phyloP scores from a whole-genome alignment of 225 moss, liverwort and hornwort genomes.

The Sphagnum tenellum region DNA sequence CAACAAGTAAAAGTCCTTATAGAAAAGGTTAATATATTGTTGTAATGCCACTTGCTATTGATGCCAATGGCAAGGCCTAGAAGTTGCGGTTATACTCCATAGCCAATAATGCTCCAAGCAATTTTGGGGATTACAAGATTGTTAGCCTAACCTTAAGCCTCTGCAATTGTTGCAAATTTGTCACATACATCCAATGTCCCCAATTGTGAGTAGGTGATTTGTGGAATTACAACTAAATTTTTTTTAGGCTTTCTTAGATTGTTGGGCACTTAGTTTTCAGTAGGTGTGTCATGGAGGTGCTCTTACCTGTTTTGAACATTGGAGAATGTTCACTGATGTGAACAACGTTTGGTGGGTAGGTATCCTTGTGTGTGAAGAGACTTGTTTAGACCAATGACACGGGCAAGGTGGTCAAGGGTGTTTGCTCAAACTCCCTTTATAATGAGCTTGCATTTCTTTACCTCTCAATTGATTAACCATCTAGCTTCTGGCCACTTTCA shows the following conservation, averaged over 20 bases:
- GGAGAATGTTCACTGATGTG: background rate
- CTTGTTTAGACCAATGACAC: slow-evolving; percentile 55
- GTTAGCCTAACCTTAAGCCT: slow-evolving; percentile 8
- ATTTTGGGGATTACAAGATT: slow-evolving; percentile 58
- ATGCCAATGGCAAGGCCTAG: slow-evolving; percentile 46
- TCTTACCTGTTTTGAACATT: background rate
- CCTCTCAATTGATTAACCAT: too few relatives aligned
- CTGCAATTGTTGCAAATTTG: too few relatives aligned
- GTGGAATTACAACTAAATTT: too few relatives aligned
- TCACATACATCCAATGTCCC: too few relatives aligned
- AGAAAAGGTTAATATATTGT: slow-evolving; percentile 62
- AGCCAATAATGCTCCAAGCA: slow-evolving; percentile 58
- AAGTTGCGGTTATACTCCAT: slow-evolving; percentile 63
- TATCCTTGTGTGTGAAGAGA: slow-evolving; percentile 58
- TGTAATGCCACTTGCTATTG: slow-evolving; percentile 38
- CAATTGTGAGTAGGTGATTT: too few relatives aligned
- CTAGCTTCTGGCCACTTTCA: too few relatives aligned
- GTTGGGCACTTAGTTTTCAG: too few relatives aligned
- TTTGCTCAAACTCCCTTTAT: slow-evolving; percentile 67
- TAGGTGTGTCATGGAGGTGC: too few relatives aligned
- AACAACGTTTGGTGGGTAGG: slow-evolving; percentile 6
- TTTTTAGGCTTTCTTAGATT: too few relatives aligned
- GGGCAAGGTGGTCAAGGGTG: slow-evolving; percentile 56
- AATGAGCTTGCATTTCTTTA: background rate
- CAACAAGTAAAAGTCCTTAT: slow-evolving; percentile 45